Base-by-base conservation (phyloP, 306 rosid genomes). In the Vicia villosa region DNA sequence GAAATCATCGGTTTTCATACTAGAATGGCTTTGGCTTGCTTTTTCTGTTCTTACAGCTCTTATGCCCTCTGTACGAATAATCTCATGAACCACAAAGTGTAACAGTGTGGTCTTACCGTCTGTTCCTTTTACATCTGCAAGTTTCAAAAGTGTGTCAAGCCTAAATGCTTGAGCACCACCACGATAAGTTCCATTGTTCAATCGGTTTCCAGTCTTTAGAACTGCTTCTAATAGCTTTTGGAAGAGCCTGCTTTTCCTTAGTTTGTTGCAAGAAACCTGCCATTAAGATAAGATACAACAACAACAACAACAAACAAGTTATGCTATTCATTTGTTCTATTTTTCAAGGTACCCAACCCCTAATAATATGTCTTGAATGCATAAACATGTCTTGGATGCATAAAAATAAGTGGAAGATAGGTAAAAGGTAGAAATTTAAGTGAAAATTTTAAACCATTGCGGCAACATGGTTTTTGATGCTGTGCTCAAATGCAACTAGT, bases 121-220 rank as follows among this genome's bases (percentile, higher is more conserved):
- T 2, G 89, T 84, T 83, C 99, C 99, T 82, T 87, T 95, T 14
- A 95, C 99, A 73, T 95, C 99, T n/a, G 99, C 71, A 3, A 95
- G 85, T 75, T 95, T 95, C 69, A 91, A 69, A 51, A 95, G 92
- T 0, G 99, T 95, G 82, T 95, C 97, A 1, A 95, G 99, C 86
- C 77, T 83, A 68, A 95, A 95, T n/a, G 99, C 99, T 40, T 91
- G 96, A 2, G 99, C 99, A 8, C 92, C 87, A 1, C 99, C 99
- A 1, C 99, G 92, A 46, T 88, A 91, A 24, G 99, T 91, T 10
- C 99, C 99, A n/a, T 84, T 92, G 15, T 95, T 95, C 96, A 95
- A 87, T 49, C 97, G 95, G 76, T 95, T 95, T 1, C 99, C 99
- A 6, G 97, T 91, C 85, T 95, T 95, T 4, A 95, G 96, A 74